Percentiles rank a stretch among this genome's conserved stretches.
Evolutionary conservation across 192 early-diverging fungal genomes (phyloP).

Genomic region (Physocladia obscura): DNA sequence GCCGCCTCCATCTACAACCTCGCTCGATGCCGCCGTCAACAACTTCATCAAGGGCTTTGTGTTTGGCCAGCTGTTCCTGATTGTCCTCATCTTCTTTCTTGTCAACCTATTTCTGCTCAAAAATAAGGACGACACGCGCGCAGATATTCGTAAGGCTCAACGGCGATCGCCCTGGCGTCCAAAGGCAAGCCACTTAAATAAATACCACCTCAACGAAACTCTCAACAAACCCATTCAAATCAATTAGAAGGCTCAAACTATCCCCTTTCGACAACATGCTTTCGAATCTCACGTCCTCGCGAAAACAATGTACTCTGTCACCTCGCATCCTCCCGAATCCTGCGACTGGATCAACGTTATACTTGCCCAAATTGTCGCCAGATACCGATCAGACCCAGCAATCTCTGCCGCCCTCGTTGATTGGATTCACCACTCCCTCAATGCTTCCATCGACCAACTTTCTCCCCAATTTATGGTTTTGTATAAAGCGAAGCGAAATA

Average conservation of each 20-base stretch:
- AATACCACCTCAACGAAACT: not conserved
- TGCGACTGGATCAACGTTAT: slow-evolving; percentile 85
- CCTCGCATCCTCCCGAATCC: slow-evolving; percentile 58
- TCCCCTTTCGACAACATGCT: slow-evolving; percentile 39
- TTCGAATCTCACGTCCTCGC: slow-evolving; percentile 48
- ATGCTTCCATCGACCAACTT: slow-evolving; percentile 32
- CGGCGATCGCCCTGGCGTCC: slow-evolving; percentile 26
- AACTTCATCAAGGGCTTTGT: slow-evolving; percentile 55
- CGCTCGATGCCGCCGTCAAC: slow-evolving; percentile 44
- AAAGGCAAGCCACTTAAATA: slow-evolving; percentile 23
- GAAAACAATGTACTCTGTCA: slow-evolving; percentile 42
- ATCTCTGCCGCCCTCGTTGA: slow-evolving; percentile 65
- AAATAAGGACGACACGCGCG: slow-evolving; percentile 45
- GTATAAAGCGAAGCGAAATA: not conserved
- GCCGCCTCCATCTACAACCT: not conserved
- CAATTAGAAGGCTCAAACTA: slow-evolving; percentile 1
- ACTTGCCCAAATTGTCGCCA: slow-evolving; percentile 71
- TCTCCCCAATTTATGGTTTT: not conserved
- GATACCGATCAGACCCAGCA: slow-evolving; percentile 71
- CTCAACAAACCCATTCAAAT: too few relatives aligned
- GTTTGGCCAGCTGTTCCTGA: slow-evolving; percentile 48
- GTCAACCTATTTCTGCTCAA: slow-evolving; percentile 56
- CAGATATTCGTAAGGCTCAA: slow-evolving; percentile 32
- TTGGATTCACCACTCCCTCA: slow-evolving; percentile 67
- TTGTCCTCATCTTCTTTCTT: slow-evolving; percentile 52